Percentiles rank a stretch among this genome's conserved stretches.
These are phyloP conservation scores for Bryoglossum gracile DNA, from an alignment of 495 filamentous ascomycete genomes.

Conservation along the genomic window DNA sequence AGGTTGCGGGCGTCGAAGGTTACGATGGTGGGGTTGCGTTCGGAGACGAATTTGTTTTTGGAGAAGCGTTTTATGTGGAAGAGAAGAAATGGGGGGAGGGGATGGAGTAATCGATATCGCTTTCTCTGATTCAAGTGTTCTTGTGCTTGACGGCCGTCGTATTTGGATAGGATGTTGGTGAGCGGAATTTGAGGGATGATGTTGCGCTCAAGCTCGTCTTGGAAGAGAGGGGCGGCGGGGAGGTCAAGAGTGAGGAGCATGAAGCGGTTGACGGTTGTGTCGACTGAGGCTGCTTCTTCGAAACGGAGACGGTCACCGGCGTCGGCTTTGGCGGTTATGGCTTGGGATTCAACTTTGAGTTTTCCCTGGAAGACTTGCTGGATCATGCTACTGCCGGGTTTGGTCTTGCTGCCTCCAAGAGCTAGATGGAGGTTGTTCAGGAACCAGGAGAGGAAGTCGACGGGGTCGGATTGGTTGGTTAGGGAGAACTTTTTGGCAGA, in stretches of 20 bases:
- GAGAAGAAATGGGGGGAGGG: constrained; percentile 82
- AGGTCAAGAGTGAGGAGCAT: constrained; percentile 89
- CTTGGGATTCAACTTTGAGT: constrained; percentile 86
- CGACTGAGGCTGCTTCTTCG: constrained; percentile 79
- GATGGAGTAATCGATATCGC: constrained; percentile 85
- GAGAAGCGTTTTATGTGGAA: constrained; percentile 98
- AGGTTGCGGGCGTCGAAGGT: constrained; percentile 80
- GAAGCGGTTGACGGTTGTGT: constrained; percentile 68
- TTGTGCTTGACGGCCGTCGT: constrained; percentile 82
- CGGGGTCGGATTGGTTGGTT: constrained; percentile 86
- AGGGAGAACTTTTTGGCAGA: constrained; percentile 91
- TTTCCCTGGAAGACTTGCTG: constrained; percentile 91
- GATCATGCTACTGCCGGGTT: constrained; percentile 71
- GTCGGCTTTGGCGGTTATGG: constrained; percentile 88
- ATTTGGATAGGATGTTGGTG: constrained; percentile 83
- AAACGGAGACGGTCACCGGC: constrained; percentile 84
- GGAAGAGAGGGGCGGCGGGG: constrained; percentile 91
- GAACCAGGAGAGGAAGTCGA: constrained; percentile 96
- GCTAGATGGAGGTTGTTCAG: constrained; percentile 90
- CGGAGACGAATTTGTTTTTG: constrained; percentile 88
- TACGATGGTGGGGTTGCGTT: constrained; percentile 97
- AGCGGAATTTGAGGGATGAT: constrained; percentile 96
- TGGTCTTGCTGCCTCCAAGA: constrained; percentile 82
- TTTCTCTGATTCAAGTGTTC: constrained; percentile 80
- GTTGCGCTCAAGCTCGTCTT: constrained; percentile 81